phyloP scores from a whole-genome alignment of 1,284 basidiomycete genomes.

The Malassezia sympodialis region DNA sequence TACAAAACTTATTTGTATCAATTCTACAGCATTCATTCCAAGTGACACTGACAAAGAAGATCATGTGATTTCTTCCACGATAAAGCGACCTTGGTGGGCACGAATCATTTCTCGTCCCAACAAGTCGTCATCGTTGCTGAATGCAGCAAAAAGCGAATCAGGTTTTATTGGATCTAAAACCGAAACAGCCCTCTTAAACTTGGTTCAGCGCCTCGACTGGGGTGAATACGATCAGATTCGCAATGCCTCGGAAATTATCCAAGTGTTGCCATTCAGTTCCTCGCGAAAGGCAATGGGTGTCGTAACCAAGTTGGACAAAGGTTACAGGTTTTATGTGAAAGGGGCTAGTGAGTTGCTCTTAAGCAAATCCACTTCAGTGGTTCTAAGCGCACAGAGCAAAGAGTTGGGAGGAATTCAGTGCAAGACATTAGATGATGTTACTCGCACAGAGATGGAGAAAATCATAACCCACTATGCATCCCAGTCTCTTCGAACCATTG shows the following conservation, averaged over 20 bases:
- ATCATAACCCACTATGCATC: conserved; percentile 96
- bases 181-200: conserved; percentile 80
- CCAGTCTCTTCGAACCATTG: conserved; percentile 84
- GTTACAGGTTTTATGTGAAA: conserved; percentile 70
- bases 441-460: conserved; percentile 63
- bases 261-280: conserved; percentile 90
- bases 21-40: conserved; percentile 84
- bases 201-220: conserved; percentile 81
- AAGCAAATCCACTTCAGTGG: not conserved
- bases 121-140: conserved; percentile 15
- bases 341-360: conserved; percentile 81
- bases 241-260: conserved; percentile 61
- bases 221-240: conserved; percentile 62
- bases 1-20: conserved; percentile 78
- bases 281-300: conserved; percentile 94
- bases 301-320: conserved; percentile 59
- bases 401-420: not conserved
- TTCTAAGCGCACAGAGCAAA: not conserved
- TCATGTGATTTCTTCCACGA: conserved; percentile 5
- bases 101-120: conserved; percentile 6
- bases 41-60: conserved; percentile 51
- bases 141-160: not conserved
- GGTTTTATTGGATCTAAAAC: conserved; percentile 87
- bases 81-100: conserved; percentile 8
- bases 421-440: conserved; percentile 6